These are phyloP conservation scores for Platismatia glauca DNA, from an alignment of 495 filamentous ascomycete species.

Conservation along the genomic window DNA sequence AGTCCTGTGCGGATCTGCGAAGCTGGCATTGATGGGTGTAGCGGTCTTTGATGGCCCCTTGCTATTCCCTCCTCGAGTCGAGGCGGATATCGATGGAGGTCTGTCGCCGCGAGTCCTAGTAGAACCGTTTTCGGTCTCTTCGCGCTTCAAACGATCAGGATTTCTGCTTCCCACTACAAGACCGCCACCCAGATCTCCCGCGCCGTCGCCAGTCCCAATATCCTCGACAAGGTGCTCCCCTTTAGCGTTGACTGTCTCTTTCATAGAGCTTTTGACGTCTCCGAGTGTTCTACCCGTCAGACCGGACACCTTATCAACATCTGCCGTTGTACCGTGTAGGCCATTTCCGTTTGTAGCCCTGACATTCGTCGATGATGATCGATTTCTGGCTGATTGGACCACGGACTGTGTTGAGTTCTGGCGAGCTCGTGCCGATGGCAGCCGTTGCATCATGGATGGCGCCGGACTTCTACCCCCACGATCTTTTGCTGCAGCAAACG, in stretches of 20 bases:
- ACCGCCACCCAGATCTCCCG: conserved; percentile 20
- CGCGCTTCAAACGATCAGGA: conserved; percentile 20
- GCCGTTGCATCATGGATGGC: conserved; percentile 38
- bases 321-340: conserved; percentile 25
- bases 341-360: conserved; percentile 25
- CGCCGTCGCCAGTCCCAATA: conserved; percentile 15
- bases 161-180: conserved; percentile 16
- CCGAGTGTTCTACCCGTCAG: conserved; percentile 29
- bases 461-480: conserved; percentile 39
- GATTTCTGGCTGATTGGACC: conserved; percentile 44
- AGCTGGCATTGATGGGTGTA: conserved; percentile 38
- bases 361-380: conserved; percentile 54
- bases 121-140: conserved; percentile 16
- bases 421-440: conserved; percentile 57
- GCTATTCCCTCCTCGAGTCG: conserved; percentile 19
- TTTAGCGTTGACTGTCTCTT: conserved; percentile 29
- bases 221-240: conserved; percentile 27
- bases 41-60: conserved; percentile 50
- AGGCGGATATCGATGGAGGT: conserved; percentile 22
- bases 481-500: conserved; percentile 46
- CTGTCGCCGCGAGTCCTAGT: conserved; percentile 12
- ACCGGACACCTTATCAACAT: conserved; percentile 31
- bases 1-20: conserved; percentile 31
- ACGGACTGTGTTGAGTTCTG: conserved; percentile 54
- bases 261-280: conserved; percentile 32